Evolutionary conservation across 352 stramenopile species (phyloP).

Genomic region (Pythium guiyangense): DNA sequence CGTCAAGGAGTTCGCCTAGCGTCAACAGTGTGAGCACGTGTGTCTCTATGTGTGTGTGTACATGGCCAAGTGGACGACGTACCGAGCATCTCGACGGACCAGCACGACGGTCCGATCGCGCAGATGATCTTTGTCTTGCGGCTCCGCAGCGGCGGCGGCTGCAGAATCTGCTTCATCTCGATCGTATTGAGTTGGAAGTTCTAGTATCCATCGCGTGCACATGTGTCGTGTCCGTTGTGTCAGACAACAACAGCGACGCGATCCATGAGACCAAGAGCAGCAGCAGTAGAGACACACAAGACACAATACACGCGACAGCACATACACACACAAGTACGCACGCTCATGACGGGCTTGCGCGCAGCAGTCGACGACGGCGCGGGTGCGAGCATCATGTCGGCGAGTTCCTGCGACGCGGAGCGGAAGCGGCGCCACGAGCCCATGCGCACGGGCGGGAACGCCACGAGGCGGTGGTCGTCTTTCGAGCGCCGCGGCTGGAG

Average conservation of each 20-base stretch:
- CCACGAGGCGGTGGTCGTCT: conserved; percentile 26
- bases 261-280: neutral
- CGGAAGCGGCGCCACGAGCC: conserved; percentile 61
- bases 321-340: conserved; percentile 1
- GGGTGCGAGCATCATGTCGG: conserved; percentile 39
- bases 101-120: conserved; percentile 97
- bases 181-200: conserved; percentile 66
- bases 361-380: conserved; percentile 27
- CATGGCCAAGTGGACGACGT: too few species aligned
- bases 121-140: conserved; percentile 99
- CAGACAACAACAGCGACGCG: too few species aligned
- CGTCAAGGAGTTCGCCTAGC: conserved; percentile 62
- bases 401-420: conserved; percentile 61
- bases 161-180: conserved; percentile 64
- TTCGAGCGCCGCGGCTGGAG: conserved; percentile 4
- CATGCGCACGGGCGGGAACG: conserved; percentile 55
- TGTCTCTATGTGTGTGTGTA: too few species aligned
- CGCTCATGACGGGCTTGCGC: conserved; percentile 29
- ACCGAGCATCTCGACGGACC: conserved; percentile 94
- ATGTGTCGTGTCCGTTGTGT: too few species aligned
- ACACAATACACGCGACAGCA: neutral
- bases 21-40: too few species aligned
- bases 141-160: conserved; percentile 31
- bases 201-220: conserved; percentile 18
- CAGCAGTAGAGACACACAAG: neutral